Conservation (phyloP, 371 early-diverging fungal species). For the Mortierella sp. region DNA sequence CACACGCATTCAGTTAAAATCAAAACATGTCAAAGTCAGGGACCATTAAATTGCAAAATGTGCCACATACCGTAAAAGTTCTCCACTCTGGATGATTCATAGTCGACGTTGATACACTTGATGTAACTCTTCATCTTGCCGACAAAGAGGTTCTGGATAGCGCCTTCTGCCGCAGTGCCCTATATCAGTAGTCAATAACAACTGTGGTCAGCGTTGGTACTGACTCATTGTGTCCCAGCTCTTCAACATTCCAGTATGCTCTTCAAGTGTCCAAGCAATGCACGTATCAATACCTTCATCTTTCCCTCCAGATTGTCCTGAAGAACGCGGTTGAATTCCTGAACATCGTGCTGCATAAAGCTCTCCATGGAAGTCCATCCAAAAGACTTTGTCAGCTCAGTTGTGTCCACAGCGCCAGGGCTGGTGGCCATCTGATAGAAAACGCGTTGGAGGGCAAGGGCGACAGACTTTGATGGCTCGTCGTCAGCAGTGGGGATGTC, state of each 20-base stretch:
- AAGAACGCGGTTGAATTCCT: slow-evolving; percentile 97
- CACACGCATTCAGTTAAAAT: neutral
- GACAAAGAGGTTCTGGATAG: slow-evolving; percentile 90
- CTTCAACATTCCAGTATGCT: neutral
- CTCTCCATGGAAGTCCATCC: slow-evolving; percentile 97
- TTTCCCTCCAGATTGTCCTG: slow-evolving; percentile 96
- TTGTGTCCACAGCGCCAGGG: slow-evolving; percentile 84
- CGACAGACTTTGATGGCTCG: slow-evolving; percentile 86
- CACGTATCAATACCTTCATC: slow-evolving; percentile 81
- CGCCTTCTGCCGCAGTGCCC: slow-evolving; percentile 94
- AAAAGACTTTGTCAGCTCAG: slow-evolving; percentile 95
- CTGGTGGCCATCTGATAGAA: slow-evolving; percentile 92
- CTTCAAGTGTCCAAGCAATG: neutral
- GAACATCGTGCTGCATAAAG: slow-evolving; percentile 98
- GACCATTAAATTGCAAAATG: neutral
- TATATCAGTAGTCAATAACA: slow-evolving; percentile 29
- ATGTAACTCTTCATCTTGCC: slow-evolving; percentile 98
- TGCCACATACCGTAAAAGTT: slow-evolving; percentile 80
- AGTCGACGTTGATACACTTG: slow-evolving; percentile 94
- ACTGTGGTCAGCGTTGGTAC: neutral
- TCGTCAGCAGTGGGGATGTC: slow-evolving; percentile 93
- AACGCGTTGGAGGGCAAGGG: slow-evolving; percentile 95
- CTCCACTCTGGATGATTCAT: slow-evolving; percentile 94
- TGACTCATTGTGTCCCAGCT: neutral
- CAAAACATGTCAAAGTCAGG: neutral